A percentile compares a stretch with the other conserved stretches of the same genome.
phyloP scores from a whole-genome alignment of 2,329 filamentous ascomycete genomes.

The Diaporthe australafricana region DNA sequence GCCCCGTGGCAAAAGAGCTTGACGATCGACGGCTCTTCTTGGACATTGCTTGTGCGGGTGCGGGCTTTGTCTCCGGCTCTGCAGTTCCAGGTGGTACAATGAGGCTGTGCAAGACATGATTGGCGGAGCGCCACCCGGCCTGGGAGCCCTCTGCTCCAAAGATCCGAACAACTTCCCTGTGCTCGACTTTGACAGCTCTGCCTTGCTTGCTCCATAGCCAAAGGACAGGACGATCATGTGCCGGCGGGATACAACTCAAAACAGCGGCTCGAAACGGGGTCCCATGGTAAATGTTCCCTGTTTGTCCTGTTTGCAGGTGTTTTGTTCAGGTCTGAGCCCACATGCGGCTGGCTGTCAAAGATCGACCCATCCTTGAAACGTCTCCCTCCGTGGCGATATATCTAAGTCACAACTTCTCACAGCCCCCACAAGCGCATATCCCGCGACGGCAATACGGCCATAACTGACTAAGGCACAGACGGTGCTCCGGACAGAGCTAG shows the following conservation, averaged over 20 bases:
- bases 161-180: conserved; percentile 14
- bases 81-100: conserved; percentile 22
- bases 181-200: not conserved
- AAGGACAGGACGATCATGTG: conserved; percentile 8
- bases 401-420: conserved; percentile 23
- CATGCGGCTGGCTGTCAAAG: not conserved
- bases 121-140: not conserved
- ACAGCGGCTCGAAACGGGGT: not conserved
- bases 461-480: conserved; percentile 20
- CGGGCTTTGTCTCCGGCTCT: conserved; percentile 1
- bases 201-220: conserved; percentile 5
- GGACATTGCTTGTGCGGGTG: conserved; percentile 19
- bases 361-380: conserved; percentile 22
- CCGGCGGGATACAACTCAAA: conserved; percentile 6
- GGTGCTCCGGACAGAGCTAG: not conserved
- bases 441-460: not conserved
- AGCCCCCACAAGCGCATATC: conserved; percentile 32
- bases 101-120: conserved; percentile 30
- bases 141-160: not conserved
- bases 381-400: conserved; percentile 2
- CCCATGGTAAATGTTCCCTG: not conserved
- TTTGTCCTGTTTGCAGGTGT: conserved; percentile 1
- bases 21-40: conserved; percentile 22
- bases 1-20: conserved; percentile 23
- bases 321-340: conserved; percentile 20